Percentiles rank a stretch among this genome's conserved stretches.
phyloP scores from a whole-genome alignment of 805 yeast genomes.

The Hanseniaspora taiwanica region DNA sequence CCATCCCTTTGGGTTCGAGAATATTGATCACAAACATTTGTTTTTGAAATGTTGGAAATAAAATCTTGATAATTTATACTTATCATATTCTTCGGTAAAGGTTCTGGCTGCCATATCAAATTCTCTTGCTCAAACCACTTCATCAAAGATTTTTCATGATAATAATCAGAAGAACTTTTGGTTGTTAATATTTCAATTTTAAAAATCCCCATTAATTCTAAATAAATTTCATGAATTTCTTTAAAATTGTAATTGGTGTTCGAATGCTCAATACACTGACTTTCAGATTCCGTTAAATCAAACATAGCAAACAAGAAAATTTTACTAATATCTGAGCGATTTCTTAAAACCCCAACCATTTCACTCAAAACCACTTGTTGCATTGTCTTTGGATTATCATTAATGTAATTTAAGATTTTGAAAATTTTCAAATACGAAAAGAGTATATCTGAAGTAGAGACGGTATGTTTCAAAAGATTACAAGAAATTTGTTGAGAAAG shows the following conservation, averaged over 20 bases:
- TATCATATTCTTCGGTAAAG: slow-evolving; percentile 20
- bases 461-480: slow-evolving; percentile 62
- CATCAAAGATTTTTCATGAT: not conserved
- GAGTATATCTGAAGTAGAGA: slow-evolving; percentile 62
- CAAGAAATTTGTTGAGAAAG: slow-evolving; percentile 13
- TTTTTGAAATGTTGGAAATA: slow-evolving; percentile 13
- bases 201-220: not conserved
- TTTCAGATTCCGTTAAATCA: slow-evolving; percentile 20
- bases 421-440: slow-evolving; percentile 59
- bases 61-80: not conserved
- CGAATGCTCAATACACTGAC: slow-evolving; percentile 5
- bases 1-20: slow-evolving; percentile 12
- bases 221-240: not conserved
- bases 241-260: not conserved
- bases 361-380: slow-evolving; percentile 69
- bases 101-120: slow-evolving; percentile 1
- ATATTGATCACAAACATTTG: slow-evolving; percentile 15
- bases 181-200: not conserved
- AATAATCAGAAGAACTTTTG: not conserved
- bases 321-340: slow-evolving; percentile 59
- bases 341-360: slow-evolving; percentile 55
- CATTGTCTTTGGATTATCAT: slow-evolving; percentile 66
- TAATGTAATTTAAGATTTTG: slow-evolving; percentile 58
- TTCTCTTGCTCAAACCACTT: not conserved
- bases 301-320: slow-evolving; percentile 63